These are phyloP conservation scores for Dactylorhiza incarnata DNA, from an alignment of 106 monocot genomes.

Conservation along the genomic window DNA sequence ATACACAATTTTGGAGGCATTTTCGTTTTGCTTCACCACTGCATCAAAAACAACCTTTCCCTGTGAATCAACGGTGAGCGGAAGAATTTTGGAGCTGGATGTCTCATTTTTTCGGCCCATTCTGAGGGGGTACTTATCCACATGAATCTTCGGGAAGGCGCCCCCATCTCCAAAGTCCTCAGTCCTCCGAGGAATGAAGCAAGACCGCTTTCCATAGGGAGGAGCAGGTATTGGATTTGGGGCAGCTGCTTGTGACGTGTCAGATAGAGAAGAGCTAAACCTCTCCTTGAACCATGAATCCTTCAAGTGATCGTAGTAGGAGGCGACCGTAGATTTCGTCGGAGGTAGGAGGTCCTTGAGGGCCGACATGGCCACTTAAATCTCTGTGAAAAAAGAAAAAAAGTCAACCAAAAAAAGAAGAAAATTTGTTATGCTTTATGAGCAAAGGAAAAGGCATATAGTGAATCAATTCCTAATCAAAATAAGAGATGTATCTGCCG, in stretches of 20 bases:
- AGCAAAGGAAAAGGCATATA: too few relatives aligned
- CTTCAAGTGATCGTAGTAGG: conserved; percentile 74
- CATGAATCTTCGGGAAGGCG: conserved; percentile 97
- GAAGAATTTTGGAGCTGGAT: conserved; percentile 73
- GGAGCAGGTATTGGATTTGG: conserved; percentile 29
- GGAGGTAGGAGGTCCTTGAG: conserved; percentile 83
- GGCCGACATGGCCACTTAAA: conserved; percentile 38
- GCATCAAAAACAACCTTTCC: conserved; percentile 89
- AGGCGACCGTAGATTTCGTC: conserved; percentile 38
- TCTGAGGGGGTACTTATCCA: conserved; percentile 82
- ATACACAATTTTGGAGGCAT: conserved; percentile 73
- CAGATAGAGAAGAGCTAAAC: conserved; percentile 34
- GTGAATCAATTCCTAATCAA: too few relatives aligned
- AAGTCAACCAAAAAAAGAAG: too few relatives aligned
- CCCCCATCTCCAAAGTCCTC: conserved; percentile 98
- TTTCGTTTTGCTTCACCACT: conserved; percentile 76
- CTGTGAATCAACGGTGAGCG: conserved; percentile 81
- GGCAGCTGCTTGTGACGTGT: neutral
- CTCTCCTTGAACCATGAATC: conserved; percentile 96
- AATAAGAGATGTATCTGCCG: too few relatives aligned
- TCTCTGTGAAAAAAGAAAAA: too few relatives aligned
- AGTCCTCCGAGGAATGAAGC: conserved; percentile 64
- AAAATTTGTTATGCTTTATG: too few relatives aligned
- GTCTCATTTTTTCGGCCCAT: conserved; percentile 88
- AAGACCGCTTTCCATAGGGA: conserved; percentile 82